Base-by-base conservation (phyloP, 139 green algal genomes). In the Coelastrella sp. region DNA sequence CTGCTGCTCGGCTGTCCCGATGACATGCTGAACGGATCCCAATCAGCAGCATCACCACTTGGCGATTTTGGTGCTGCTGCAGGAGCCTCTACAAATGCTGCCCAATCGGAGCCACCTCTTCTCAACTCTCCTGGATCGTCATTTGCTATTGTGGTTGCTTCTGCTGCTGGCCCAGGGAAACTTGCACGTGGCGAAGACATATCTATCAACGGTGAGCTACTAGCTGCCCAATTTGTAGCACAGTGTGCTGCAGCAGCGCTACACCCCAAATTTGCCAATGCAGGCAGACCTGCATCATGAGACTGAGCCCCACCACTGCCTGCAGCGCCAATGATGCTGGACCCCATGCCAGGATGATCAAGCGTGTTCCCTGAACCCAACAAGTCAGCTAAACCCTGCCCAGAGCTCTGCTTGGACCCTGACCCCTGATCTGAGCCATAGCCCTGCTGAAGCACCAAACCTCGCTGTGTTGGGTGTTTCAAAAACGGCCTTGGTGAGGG, bases 181-280 rank as follows among this genome's bases (percentile, higher is more conserved):
- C 10, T 68, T 4, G 84, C 58, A 22, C 49, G 27, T 56, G 85
- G 85, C n/a, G 85, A 90, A 61, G 85, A 90, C 58, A 90, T 66
- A 78, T 90, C 85, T 49, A 90, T 90, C n/a, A 88, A 60, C 15
- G 75, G 15, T 59, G n/a, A 61, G 9, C 78, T 4, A 57, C 73
- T 57, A 17, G 73, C 78, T 84, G 49, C 78, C 20, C 12, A 24
- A 14, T 11, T 1, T 15, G 59, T 61, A 11, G 57, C 57, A 0
- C 9, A 14, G 9, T 60, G 59, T 88, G 65, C 60, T 88, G 66
- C 83, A 70, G 83, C 83, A 65, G 83, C 75, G 17, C 19, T 68
- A 73, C 9, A 17, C 14, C 35, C 35, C 35, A 49, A 49, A 49
- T 49, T 49, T 49, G 35, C 35, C 35, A 49, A 49, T 49, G 35